Evolutionary conservation across 192 early-diverging fungal species (phyloP), one percentile per base, ranked within the genome.

Genomic region (Coemansia sp.): DNA sequence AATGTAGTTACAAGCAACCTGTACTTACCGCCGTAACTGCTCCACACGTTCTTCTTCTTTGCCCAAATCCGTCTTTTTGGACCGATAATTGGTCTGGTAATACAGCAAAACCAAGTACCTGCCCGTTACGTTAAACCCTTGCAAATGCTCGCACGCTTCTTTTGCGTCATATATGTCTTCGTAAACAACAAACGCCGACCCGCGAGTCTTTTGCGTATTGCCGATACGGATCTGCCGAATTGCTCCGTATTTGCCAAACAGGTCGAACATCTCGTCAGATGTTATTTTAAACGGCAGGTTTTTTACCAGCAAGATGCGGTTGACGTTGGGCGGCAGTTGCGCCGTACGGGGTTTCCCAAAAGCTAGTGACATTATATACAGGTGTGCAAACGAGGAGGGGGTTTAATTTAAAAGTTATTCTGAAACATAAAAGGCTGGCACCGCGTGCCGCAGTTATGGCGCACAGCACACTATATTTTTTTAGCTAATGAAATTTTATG

Each of bases 141-240:
- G 89, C 15, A 99, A 69, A 71, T 97, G 95, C 57, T 97, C 94
- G 70, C 94, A 96, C 0, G 97, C 97, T 15, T 90, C 89, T 76
- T 99, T 99, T 26, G 95, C 94, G 63, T 99, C 97, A 68, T 92
- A 94, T 6, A 98, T 96, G 64, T 98, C 97, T 66, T 98, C 96
- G 64, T 96, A 98, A 1, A 98, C 90, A 19, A 98, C 97, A 81
- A 92, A 98, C 12, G 95, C 97, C 14, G 95, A 95, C 48, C 97
- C 97, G 52, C 86, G 85, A 5, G 97, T 97, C 64, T 96, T 94
- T 28, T 81, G 84, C 7, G 86, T 89, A 34, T 83, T 91, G 1
- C 97, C 95, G 66, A 75, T 78, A 42, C 94, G 83, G 37, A 98
- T 94, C 83, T 98, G 97, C 52, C 97, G 84, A 59, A 96, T 93